Evolutionary conservation across 331 rosid genomes (phyloP).

Genomic region (Malus hybrid): DNA sequence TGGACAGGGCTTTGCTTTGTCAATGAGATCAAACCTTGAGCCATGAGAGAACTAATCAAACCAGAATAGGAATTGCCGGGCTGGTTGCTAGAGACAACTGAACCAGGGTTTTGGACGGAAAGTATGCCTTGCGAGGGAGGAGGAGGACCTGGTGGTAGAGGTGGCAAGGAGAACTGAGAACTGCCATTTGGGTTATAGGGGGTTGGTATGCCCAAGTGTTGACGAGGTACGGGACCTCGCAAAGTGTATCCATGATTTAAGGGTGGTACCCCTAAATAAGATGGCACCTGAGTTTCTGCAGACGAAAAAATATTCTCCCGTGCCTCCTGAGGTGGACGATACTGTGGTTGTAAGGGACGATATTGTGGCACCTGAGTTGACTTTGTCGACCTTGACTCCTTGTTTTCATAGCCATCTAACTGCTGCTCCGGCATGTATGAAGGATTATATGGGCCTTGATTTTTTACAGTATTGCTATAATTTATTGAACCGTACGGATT

Average conservation of each 20-base stretch:
- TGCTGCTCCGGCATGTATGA: constrained; percentile 42
- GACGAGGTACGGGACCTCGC: constrained; percentile 40
- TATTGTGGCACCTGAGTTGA: constrained; percentile 25
- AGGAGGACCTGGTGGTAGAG: constrained; percentile 59
- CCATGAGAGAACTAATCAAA: constrained; percentile 70
- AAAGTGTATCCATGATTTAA: constrained; percentile 36
- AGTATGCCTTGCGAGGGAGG: constrained; percentile 42
- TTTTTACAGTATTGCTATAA: constrained; percentile 26
- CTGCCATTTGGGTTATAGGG: constrained; percentile 33
- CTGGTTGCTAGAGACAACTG: constrained; percentile 48
- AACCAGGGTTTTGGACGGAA: constrained; percentile 38
- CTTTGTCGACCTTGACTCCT: constrained; percentile 31
- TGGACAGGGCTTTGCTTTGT: constrained; percentile 47
- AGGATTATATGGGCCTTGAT: constrained; percentile 43
- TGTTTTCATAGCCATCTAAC: constrained; percentile 38
- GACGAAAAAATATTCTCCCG: constrained; percentile 16
- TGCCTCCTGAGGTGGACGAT: constrained; percentile 40
- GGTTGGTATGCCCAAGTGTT: constrained; percentile 34
- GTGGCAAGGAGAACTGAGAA: constrained; percentile 43
- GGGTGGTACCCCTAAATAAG: constrained; percentile 30
- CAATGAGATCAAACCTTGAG: constrained; percentile 88
- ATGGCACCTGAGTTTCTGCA: constrained; percentile 12
- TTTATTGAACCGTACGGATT: constrained; percentile 43
- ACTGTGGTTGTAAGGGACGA: constrained; percentile 28
- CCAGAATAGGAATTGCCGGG: constrained; percentile 50